phyloP scores from a whole-genome alignment of 2,329 filamentous ascomycete genomes.

The Aureobasidium sp. region DNA sequence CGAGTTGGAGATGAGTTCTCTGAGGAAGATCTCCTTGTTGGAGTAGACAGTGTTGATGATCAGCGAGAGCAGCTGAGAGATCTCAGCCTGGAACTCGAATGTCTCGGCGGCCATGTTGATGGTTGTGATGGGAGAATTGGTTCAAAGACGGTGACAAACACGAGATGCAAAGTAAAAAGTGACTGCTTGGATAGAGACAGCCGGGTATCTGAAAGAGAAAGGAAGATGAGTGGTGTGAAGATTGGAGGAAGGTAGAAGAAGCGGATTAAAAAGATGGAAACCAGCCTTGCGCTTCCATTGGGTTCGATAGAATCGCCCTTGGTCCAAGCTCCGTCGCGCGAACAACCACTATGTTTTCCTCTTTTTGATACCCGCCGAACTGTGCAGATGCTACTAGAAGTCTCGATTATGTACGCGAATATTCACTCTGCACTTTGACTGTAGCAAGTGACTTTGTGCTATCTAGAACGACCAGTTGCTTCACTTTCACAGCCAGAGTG shows the following conservation, averaged over 20 bases:
- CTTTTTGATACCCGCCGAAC: neutral
- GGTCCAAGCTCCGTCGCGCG: neutral
- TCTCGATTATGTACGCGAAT: neutral
- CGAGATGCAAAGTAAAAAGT: slow-evolving; percentile 2
- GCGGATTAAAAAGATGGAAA: neutral
- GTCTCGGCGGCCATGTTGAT: slow-evolving; percentile 76
- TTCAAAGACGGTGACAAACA: slow-evolving; percentile 1
- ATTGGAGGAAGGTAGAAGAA: neutral
- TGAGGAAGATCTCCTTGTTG: slow-evolving; percentile 99
- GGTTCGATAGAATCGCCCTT: no score
- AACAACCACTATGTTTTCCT: neutral
- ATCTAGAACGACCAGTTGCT: neutral
- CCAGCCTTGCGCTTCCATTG: no score
- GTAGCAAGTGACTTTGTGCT: neutral
- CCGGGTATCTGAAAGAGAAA: slow-evolving; percentile 10
- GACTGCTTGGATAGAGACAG: slow-evolving; percentile 5
- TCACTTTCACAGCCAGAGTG: neutral
- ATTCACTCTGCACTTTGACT: neutral
- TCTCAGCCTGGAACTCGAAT: slow-evolving; percentile 99
- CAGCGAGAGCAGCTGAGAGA: slow-evolving; percentile 98
- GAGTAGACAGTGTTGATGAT: slow-evolving; percentile 99
- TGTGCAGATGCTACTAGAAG: neutral
- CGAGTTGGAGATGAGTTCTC: slow-evolving; percentile 97
- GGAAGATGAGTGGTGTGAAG: neutral
- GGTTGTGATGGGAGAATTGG: slow-evolving; percentile 13